Conservation (phyloP, 1,139 yeast species). For the Zygosaccharomyces pseudobailii region DNA sequence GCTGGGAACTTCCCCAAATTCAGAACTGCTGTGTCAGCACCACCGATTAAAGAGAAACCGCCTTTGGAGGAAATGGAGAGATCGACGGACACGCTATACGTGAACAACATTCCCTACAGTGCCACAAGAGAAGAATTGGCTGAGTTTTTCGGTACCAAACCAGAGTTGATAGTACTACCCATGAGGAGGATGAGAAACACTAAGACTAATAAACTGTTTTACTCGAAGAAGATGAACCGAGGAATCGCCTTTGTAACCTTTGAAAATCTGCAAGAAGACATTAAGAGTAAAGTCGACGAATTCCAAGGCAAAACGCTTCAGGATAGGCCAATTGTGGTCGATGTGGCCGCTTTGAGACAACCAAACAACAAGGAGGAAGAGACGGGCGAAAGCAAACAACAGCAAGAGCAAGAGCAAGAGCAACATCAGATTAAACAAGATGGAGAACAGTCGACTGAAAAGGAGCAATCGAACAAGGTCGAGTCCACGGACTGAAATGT, state of each 20-base stretch:
- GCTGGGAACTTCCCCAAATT: conserved; percentile 13
- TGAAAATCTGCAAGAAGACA: conserved; percentile 21
- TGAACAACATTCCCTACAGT: conserved; percentile 33
- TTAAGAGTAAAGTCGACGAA: conserved; percentile 26
- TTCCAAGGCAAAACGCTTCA: conserved; percentile 30
- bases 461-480: background rate
- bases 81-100: conserved; percentile 32
- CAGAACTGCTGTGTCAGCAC: conserved; percentile 23
- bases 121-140: conserved; percentile 33
- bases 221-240: conserved; percentile 30
- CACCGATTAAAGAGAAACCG: conserved; percentile 25
- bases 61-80: conserved; percentile 34
- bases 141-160: conserved; percentile 28
- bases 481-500: background rate
- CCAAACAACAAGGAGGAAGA: conserved; percentile 18
- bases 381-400: conserved; percentile 9
- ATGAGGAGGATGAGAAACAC: conserved; percentile 33
- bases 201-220: conserved; percentile 25
- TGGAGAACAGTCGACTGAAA: background rate
- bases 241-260: conserved; percentile 35
- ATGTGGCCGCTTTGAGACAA: conserved; percentile 33
- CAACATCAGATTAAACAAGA: background rate
- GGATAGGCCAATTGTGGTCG: conserved; percentile 32
- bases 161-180: conserved; percentile 31
- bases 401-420: background rate